Evolutionary conservation across 345 rosid species (phyloP).

Genomic region (Theobroma cacao): DNA sequence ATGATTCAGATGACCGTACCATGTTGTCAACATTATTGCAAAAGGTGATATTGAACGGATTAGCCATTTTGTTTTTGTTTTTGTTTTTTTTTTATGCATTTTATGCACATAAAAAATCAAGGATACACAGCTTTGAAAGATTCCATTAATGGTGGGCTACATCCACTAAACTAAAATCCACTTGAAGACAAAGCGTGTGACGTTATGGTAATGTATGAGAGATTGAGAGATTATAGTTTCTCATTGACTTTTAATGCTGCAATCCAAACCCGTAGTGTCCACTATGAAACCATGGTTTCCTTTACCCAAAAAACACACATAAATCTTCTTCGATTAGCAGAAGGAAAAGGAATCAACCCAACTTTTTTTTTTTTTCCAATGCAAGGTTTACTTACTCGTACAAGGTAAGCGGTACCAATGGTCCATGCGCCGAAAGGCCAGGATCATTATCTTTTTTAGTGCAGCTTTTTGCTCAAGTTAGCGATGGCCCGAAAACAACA

Average conservation of each 20-base stretch:
- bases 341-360: neutral
- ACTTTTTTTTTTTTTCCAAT: neutral
- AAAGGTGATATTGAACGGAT: neutral
- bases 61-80: too few species aligned
- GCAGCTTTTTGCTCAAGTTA: slow-evolving; percentile 18
- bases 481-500: slow-evolving; percentile 15
- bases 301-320: too few species aligned
- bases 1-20: neutral
- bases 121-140: slow-evolving; percentile 9
- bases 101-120: neutral
- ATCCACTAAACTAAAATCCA: slow-evolving; percentile 13
- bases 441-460: slow-evolving; percentile 30
- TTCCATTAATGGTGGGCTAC: slow-evolving; percentile 8
- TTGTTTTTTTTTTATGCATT: neutral
- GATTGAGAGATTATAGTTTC: neutral
- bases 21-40: neutral
- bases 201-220: too few species aligned
- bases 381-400: neutral
- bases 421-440: neutral
- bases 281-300: neutral
- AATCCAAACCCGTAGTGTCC: neutral
- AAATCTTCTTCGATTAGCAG: neutral
- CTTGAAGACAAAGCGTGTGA: neutral
- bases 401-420: neutral
- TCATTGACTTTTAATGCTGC: neutral